Evolutionary conservation across 2,329 filamentous ascomycete species (phyloP).

Genomic region (Byssoonygena ceratinophila): DNA sequence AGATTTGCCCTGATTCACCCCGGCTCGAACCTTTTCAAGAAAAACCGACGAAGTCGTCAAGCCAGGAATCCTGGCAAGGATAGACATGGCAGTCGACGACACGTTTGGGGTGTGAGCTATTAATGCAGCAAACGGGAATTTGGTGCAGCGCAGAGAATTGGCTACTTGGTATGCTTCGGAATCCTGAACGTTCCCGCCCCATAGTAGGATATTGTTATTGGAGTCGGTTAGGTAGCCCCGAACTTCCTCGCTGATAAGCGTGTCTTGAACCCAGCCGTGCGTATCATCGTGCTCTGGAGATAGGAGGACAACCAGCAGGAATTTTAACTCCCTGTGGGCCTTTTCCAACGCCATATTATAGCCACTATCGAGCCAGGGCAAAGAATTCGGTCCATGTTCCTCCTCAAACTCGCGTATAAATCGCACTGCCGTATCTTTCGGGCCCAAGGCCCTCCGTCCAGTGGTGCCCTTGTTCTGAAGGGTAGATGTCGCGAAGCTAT

Average conservation of each 20-base stretch:
- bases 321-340: slow-evolving; percentile 84
- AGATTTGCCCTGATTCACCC: slow-evolving; percentile 64
- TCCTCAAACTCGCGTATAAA: slow-evolving; percentile 93
- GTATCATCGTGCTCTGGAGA: slow-evolving; percentile 95
- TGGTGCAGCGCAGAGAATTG: slow-evolving; percentile 75
- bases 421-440: slow-evolving; percentile 74
- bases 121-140: slow-evolving; percentile 80
- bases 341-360: slow-evolving; percentile 85
- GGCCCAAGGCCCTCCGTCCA: slow-evolving; percentile 65
- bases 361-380: slow-evolving; percentile 77
- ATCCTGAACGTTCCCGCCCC: slow-evolving; percentile 87
- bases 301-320: slow-evolving; percentile 75
- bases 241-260: slow-evolving; percentile 65
- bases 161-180: slow-evolving; percentile 90
- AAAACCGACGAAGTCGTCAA: slow-evolving; percentile 60
- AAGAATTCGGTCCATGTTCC: slow-evolving; percentile 58
- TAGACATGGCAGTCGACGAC: slow-evolving; percentile 78
- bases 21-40: slow-evolving; percentile 60
- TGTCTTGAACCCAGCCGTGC: slow-evolving; percentile 66
- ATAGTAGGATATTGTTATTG: slow-evolving; percentile 69
- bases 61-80: slow-evolving; percentile 68
- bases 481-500: slow-evolving; percentile 40
- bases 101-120: slow-evolving; percentile 80
- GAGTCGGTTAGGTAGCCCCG: slow-evolving; percentile 63
- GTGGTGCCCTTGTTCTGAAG: slow-evolving; percentile 46